These are phyloP conservation scores for Apiospora sp. DNA, from an alignment of 2,329 filamentous ascomycete genomes.

Conservation along the genomic window DNA sequence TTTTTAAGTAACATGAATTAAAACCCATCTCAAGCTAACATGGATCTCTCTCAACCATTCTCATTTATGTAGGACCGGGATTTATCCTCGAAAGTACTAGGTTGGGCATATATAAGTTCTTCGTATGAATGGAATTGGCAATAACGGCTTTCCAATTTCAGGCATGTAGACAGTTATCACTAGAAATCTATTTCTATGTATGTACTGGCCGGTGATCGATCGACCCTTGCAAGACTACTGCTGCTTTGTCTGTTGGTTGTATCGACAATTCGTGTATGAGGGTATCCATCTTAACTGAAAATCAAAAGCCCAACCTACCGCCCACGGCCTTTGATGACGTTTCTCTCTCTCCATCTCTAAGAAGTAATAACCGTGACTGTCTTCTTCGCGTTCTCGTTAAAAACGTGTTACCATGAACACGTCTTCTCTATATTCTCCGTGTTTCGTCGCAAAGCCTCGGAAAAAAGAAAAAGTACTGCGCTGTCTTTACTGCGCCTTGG, in stretches of 20 bases:
- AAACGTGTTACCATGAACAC: neutral
- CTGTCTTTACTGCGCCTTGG: conserved; percentile 30
- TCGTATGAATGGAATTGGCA: too few relatives aligned
- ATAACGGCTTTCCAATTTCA: neutral
- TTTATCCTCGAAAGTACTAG: too few relatives aligned
- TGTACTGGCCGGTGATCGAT: neutral
- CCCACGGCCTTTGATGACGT: neutral
- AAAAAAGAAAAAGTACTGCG: neutral
- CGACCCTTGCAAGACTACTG: neutral
- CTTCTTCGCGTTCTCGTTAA: neutral
- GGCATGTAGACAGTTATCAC: neutral
- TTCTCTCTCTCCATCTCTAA: neutral
- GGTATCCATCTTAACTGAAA: conserved; percentile 9
- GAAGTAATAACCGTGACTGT: neutral
- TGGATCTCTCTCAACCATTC: too few relatives aligned
- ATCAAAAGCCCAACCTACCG: neutral
- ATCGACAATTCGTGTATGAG: neutral
- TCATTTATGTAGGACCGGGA: too few relatives aligned
- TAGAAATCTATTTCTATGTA: conserved; percentile 1
- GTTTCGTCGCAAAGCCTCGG: neutral
- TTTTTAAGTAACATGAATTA: neutral
- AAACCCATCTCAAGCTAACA: too few relatives aligned
- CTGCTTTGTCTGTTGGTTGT: neutral
- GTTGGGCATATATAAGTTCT: neutral
- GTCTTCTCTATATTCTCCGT: neutral